Percentiles rank a stretch among this genome's conserved stretches.
These are phyloP conservation scores for Sanguinoderma infundibulare DNA, from an alignment of 1,284 basidiomycete species.

Conservation along the genomic window DNA sequence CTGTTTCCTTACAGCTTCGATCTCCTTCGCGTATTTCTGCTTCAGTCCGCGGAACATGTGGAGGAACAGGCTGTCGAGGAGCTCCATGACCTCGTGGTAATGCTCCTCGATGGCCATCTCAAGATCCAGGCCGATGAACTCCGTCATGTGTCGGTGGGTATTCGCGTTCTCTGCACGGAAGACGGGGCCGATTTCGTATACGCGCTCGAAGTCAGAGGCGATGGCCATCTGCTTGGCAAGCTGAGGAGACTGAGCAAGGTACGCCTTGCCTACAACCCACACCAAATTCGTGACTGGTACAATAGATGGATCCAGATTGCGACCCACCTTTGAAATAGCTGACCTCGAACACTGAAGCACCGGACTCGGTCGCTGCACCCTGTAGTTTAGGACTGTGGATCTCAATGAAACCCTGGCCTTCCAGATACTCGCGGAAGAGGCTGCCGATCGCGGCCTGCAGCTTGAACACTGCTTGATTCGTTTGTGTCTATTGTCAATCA, in stretches of 20 bases:
- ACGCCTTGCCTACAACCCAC: conserved; percentile 73
- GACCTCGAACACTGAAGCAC: conserved; percentile 97
- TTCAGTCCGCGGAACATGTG: conserved; percentile 84
- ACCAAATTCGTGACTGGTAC: not conserved
- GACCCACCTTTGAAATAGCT: conserved; percentile 91
- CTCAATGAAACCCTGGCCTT: conserved; percentile 82
- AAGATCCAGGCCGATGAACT: conserved; percentile 98
- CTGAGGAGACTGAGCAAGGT: conserved; percentile 96
- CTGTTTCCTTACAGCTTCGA: conserved; percentile 83
- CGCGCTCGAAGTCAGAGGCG: conserved; percentile 96
- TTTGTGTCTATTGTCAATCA: conserved; percentile 73
- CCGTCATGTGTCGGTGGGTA: conserved; percentile 97
- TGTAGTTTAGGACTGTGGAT: conserved; percentile 99
- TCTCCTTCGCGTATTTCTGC: conserved; percentile 80
- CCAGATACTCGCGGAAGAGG: conserved; percentile 89
- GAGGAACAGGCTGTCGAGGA: conserved; percentile 85
- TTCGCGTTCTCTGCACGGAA: conserved; percentile 99
- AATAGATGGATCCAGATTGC: not conserved
- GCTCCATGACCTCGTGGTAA: conserved; percentile 94
- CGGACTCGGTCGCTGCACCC: conserved; percentile 96
- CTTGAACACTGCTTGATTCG: conserved; percentile 96
- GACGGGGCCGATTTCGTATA: conserved; percentile 96
- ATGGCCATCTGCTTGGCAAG: conserved; percentile 99
- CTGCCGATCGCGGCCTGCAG: conserved; percentile 89
- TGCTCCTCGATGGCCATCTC: conserved; percentile 99